Evolutionary conservation across 495 filamentous ascomycete genomes (phyloP).

Genomic region (Hamigera avellanea): DNA sequence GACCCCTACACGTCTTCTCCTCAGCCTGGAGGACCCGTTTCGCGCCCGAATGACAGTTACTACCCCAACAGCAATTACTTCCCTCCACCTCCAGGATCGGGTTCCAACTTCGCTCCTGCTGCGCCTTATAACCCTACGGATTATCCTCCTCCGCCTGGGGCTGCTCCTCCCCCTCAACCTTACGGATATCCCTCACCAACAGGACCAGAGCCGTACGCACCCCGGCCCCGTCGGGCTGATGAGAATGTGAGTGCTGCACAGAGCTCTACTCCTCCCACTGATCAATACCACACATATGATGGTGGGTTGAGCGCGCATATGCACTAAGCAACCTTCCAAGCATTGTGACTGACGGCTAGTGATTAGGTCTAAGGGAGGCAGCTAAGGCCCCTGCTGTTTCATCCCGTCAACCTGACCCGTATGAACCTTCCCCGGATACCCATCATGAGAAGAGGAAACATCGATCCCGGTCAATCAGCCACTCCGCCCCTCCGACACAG

Average conservation of each 20-base stretch:
- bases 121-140: conserved; percentile 29
- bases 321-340: conserved; percentile 2
- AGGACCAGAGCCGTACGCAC: conserved; percentile 27
- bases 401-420: too few relatives aligned
- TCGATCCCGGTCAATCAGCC: conserved; percentile 12
- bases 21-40: conserved; percentile 7
- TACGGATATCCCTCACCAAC: conserved; percentile 31
- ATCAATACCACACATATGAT: conserved; percentile 25
- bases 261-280: conserved; percentile 25
- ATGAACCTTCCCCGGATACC: conserved; percentile 1
- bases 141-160: conserved; percentile 35
- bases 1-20: conserved; percentile 27
- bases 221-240: conserved; percentile 35
- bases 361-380: conserved; percentile 18
- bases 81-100: conserved; percentile 33
- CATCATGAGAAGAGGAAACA: conserved; percentile 5
- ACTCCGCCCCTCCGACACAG: conserved; percentile 5
- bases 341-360: too few relatives aligned
- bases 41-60: conserved; percentile 16
- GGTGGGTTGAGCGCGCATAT: conserved; percentile 34
- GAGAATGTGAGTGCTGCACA: conserved; percentile 44
- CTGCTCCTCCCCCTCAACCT: conserved; percentile 28
- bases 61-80: conserved; percentile 29
- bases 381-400: too few relatives aligned
- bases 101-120: conserved; percentile 17